Percentiles rank a stretch among this genome's conserved stretches.
These are phyloP conservation scores for Baorangia bicolor DNA, from an alignment of 768 basidiomycete species.

Conservation along the genomic window DNA sequence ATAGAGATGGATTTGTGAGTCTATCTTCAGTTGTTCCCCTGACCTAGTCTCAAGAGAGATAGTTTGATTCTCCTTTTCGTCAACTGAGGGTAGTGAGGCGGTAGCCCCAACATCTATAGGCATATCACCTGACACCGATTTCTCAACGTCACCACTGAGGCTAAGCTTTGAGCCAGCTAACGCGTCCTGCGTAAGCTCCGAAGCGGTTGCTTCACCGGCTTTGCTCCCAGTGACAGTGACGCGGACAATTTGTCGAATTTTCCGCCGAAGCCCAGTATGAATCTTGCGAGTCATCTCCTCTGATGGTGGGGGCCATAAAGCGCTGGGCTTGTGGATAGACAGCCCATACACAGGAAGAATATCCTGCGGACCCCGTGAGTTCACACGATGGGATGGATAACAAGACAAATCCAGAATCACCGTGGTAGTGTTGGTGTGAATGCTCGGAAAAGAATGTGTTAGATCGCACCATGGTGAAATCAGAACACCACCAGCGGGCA, in stretches of 20 bases:
- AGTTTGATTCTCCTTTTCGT: slow-evolving; percentile 41
- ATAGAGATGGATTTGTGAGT: slow-evolving; percentile 83
- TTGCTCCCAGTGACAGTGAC: slow-evolving; percentile 26
- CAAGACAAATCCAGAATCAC: slow-evolving; percentile 39
- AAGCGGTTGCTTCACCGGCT: neutral
- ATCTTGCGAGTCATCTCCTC: slow-evolving; percentile 59
- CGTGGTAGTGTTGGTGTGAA: slow-evolving; percentile 80
- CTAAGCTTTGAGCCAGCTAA: slow-evolving; percentile 8
- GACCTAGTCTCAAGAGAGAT: slow-evolving; percentile 43
- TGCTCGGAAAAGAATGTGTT: slow-evolving; percentile 93
- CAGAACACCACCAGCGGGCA: slow-evolving; percentile 84
- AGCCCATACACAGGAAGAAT: slow-evolving; percentile 76
- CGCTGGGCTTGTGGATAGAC: slow-evolving; percentile 75
- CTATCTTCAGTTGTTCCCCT: slow-evolving; percentile 55
- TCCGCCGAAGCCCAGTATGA: slow-evolving; percentile 57
- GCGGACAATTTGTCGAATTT: slow-evolving; percentile 56
- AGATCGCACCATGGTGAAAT: slow-evolving; percentile 93
- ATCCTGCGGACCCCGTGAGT: slow-evolving; percentile 48
- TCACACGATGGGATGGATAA: neutral
- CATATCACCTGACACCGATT: slow-evolving; percentile 27
- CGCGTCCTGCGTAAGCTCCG: slow-evolving; percentile 4
- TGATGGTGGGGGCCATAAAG: slow-evolving; percentile 74
- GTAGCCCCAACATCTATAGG: slow-evolving; percentile 52
- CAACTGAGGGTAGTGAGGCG: slow-evolving; percentile 39
- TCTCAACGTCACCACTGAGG: slow-evolving; percentile 2